phyloP scores from a whole-genome alignment of 202 grass and related monocot genomes.

The Setaria viridis region DNA sequence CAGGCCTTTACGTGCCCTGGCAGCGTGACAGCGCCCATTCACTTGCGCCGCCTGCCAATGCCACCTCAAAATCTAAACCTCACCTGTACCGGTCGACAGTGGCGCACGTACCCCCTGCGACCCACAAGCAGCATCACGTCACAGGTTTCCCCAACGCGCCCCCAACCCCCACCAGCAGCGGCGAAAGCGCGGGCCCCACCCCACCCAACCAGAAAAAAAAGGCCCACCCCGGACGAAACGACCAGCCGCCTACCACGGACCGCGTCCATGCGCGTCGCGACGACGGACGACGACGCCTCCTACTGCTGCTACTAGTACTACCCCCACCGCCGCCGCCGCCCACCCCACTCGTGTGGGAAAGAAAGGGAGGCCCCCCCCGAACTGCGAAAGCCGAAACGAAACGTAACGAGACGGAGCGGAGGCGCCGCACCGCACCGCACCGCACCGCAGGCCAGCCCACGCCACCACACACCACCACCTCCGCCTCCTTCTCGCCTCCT shows the following conservation, averaged over 20 bases:
- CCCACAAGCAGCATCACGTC: not conserved
- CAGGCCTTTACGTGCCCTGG: not conserved
- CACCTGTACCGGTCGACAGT: constrained; percentile 40
- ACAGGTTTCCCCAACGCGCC: not conserved
- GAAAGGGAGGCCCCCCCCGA: not conserved
- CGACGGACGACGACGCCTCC: not conserved
- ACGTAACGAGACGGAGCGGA: constrained; percentile 13
- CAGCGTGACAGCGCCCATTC: not conserved
- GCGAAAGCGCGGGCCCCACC: constrained; percentile 14
- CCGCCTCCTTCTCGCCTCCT: not conserved
- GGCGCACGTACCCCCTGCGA: not conserved
- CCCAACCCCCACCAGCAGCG: constrained; percentile 3
- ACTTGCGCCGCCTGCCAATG: not conserved
- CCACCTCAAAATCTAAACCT: constrained; percentile 5
- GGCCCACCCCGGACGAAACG: constrained; percentile 10
- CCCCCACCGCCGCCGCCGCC: not conserved
- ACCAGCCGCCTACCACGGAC: constrained; percentile 33
- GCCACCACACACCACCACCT: not conserved
- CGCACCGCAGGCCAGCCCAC: not conserved
- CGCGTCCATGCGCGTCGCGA: constrained; percentile 38
- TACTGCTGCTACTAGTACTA: not conserved
- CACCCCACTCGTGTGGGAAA: constrained; percentile 37
- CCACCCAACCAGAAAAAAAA: not conserved
- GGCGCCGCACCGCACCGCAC: constrained; percentile 14
- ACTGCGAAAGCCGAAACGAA: not conserved